Evolutionary conservation across 495 filamentous ascomycete genomes (phyloP).

Genomic region (Aspergillus avenaceus): DNA sequence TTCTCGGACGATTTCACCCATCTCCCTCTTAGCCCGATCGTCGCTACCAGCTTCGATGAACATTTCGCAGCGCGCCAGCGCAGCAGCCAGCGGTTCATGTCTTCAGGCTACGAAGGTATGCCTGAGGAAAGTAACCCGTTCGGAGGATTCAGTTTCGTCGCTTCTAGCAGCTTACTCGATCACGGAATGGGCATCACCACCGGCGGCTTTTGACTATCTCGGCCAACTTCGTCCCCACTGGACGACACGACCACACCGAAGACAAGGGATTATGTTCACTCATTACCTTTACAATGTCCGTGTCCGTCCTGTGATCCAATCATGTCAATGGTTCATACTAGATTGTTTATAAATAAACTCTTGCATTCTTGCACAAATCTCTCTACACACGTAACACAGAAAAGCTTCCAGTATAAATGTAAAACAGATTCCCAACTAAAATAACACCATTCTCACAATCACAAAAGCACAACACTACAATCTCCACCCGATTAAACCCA

Average conservation of each 20-base stretch:
- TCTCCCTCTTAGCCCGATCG: slow-evolving; percentile 70
- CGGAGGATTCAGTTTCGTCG: slow-evolving; percentile 95
- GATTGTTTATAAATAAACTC: not conserved
- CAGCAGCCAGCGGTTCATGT: slow-evolving; percentile 10
- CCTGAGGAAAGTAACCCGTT: slow-evolving; percentile 65
- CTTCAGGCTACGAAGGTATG: slow-evolving; percentile 14
- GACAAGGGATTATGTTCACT: not conserved
- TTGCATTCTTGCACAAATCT: not conserved
- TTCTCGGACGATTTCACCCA: slow-evolving; percentile 86
- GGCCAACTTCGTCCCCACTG: not conserved
- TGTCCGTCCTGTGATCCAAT: not conserved
- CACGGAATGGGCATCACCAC: slow-evolving; percentile 34
- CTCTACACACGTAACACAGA: no score
- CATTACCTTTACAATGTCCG: no score
- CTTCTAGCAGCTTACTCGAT: slow-evolving; percentile 79
- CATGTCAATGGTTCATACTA: not conserved
- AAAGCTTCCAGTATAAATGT: no score
- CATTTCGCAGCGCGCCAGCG: slow-evolving; percentile 29
- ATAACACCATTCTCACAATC: no score
- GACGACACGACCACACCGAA: not conserved
- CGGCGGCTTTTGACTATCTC: slow-evolving; percentile 21
- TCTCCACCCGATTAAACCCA: no score
- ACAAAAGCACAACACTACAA: no score
- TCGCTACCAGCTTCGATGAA: slow-evolving; percentile 36
- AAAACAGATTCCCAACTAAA: no score